Evolutionary conservation across 2,329 filamentous ascomycete species (phyloP).

Genomic region (Microdochium trichocladiopsis): DNA sequence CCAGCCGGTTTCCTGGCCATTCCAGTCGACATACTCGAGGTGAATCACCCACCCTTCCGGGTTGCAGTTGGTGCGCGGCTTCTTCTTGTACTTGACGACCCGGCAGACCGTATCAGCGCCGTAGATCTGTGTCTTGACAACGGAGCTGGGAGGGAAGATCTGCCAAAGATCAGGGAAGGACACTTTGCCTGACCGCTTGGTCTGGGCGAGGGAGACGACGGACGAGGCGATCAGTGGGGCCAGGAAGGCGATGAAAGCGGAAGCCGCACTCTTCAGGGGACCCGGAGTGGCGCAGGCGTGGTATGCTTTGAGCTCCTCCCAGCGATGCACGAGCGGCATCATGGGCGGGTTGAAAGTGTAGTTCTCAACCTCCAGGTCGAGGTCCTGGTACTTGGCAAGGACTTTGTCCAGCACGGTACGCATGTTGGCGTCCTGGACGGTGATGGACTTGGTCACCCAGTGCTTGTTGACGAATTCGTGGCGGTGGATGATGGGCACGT

Average conservation of each 20-base stretch:
- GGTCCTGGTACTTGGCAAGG: constrained; percentile 23
- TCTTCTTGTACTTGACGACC: constrained; percentile 20
- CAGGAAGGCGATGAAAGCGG: constrained; percentile 19
- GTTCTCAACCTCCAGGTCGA: constrained; percentile 21
- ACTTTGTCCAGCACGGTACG: constrained; percentile 16
- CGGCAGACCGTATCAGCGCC: constrained; percentile 27
- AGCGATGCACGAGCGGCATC: constrained; percentile 26
- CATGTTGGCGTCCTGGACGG: constrained; percentile 22
- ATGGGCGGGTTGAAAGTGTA: constrained; percentile 25
- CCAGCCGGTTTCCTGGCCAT: constrained; percentile 22
- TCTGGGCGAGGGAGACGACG: constrained; percentile 15
- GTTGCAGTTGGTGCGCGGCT: not conserved
- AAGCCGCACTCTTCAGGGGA: constrained; percentile 6
- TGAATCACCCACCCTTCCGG: constrained; percentile 16
- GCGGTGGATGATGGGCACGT: constrained; percentile 24
- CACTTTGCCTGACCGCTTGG: constrained; percentile 20
- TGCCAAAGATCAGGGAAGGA: constrained; percentile 23
- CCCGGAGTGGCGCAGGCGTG: constrained; percentile 1
- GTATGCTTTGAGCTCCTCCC: constrained; percentile 16
- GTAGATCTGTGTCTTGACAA: constrained; percentile 21
- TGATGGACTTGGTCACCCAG: constrained; percentile 24
- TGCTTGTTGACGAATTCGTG: constrained; percentile 14
- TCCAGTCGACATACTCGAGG: constrained; percentile 28
- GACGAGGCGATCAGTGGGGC: constrained; percentile 18
- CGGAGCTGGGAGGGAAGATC: constrained; percentile 23